phyloP scores from a whole-genome alignment of 129 eudicot genomes.

The Arctium minus region DNA sequence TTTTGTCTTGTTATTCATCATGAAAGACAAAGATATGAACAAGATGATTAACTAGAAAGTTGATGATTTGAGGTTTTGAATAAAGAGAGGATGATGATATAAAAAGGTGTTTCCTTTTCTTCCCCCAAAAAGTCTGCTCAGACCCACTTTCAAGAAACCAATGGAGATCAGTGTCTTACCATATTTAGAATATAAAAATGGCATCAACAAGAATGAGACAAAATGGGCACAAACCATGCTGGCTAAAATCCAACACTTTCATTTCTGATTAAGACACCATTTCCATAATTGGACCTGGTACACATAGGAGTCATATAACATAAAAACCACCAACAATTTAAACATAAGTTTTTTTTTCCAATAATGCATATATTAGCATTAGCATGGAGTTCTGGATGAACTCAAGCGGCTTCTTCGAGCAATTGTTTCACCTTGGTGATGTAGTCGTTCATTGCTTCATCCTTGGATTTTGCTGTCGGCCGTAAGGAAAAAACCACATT shows the following conservation, averaged over 20 bases:
- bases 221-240: slow-evolving; percentile 7
- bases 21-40: neutral
- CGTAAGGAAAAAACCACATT: neutral
- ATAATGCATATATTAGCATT: slow-evolving; percentile 5
- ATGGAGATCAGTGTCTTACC: neutral
- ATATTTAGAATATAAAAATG: neutral
- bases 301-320: slow-evolving; percentile 18
- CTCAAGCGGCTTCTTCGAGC: slow-evolving; percentile 60
- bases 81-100: neutral
- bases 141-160: neutral
- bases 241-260: slow-evolving; percentile 15
- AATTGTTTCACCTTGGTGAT: slow-evolving; percentile 95
- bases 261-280: slow-evolving; percentile 21
- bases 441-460: slow-evolving; percentile 87
- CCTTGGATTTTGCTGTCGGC: slow-evolving; percentile 65
- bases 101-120: neutral
- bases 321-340: slow-evolving; percentile 22
- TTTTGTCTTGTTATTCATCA: neutral
- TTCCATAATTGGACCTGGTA: slow-evolving; percentile 32
- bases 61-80: neutral
- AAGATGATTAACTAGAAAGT: neutral
- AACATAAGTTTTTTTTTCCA: neutral
- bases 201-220: neutral
- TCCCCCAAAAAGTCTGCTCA: neutral
- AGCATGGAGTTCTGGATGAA: neutral